Percentiles rank a stretch among this genome's conserved stretches.
Conservation (phyloP, 164 flowering plant genomes). For the Sextonia rubra region DNA sequence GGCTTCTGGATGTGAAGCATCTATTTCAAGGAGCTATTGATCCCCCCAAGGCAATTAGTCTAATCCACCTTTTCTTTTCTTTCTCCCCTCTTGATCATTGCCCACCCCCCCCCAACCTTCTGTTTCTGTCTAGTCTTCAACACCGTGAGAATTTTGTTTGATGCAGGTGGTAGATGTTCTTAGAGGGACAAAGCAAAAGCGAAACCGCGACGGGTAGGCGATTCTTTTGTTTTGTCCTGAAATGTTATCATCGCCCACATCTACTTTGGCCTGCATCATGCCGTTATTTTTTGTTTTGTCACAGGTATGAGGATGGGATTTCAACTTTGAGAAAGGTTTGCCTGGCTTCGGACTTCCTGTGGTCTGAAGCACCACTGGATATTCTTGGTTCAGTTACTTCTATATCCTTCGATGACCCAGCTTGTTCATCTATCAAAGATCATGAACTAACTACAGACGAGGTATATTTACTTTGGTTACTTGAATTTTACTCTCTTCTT, state of each 20-base stretch:
- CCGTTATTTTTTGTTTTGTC: slow-evolving; percentile 3
- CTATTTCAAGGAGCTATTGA: slow-evolving; percentile 67
- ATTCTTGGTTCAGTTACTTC: slow-evolving; percentile 81
- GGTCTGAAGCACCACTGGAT: slow-evolving; percentile 77
- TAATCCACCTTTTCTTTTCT: neutral
- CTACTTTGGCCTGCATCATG: neutral
- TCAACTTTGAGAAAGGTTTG: slow-evolving; percentile 58
- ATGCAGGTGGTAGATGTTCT: slow-evolving; percentile 77
- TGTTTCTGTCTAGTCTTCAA: neutral
- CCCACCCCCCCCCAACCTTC: too few species aligned
- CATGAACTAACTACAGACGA: slow-evolving; percentile 78
- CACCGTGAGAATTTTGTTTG: neutral
- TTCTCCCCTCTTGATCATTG: neutral
- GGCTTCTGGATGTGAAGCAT: slow-evolving; percentile 85
- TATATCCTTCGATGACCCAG: slow-evolving; percentile 68
- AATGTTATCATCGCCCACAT: neutral
- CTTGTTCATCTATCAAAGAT: slow-evolving; percentile 54
- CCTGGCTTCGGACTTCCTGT: slow-evolving; percentile 72
- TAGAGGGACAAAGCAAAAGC: slow-evolving; percentile 68
- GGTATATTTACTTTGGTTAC: slow-evolving; percentile 33
- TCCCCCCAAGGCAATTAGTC: slow-evolving; percentile 54
- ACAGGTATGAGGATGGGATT: slow-evolving; percentile 79
- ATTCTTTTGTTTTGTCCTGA: slow-evolving; percentile 8
- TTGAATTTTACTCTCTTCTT: neutral
- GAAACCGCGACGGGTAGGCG: slow-evolving; percentile 92